Percentiles rank a stretch among this genome's conserved stretches.
Conservation (phyloP, 768 basidiomycete species). For the Amanita rimosa region DNA sequence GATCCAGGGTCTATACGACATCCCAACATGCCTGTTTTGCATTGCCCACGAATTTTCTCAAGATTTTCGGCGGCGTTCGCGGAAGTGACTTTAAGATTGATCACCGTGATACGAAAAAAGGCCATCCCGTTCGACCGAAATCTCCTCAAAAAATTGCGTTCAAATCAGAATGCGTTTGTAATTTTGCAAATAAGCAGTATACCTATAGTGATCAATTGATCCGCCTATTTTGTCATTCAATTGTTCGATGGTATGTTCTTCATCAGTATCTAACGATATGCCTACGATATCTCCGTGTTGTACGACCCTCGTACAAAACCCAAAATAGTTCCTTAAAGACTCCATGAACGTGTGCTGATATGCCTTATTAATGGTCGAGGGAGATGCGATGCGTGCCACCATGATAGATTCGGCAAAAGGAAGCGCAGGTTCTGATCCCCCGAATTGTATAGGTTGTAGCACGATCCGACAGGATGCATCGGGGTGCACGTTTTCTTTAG, state of each 20-base stretch:
- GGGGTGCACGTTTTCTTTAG: constrained; percentile 10
- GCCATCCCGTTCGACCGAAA: constrained; percentile 36
- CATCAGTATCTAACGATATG: constrained; percentile 48
- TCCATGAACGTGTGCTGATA: constrained; percentile 54
- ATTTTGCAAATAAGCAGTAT: constrained; percentile 7
- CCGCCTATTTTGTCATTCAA: constrained; percentile 15
- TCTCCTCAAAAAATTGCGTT: constrained; percentile 10
- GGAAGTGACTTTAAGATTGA: constrained; percentile 52
- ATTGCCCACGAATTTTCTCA: constrained; percentile 32
- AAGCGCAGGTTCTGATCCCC: constrained; percentile 42
- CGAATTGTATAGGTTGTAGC: constrained; percentile 49
- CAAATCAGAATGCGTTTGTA: constrained; percentile 2
- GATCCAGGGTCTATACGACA: constrained; percentile 69
- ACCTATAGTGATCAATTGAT: constrained; percentile 15
- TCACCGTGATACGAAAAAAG: constrained; percentile 69
- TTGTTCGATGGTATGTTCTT: constrained; percentile 10
- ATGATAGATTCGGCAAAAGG: constrained; percentile 63
- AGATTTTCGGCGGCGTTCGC: constrained; percentile 17
- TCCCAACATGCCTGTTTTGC: constrained; percentile 60
- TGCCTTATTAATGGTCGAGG: constrained; percentile 49
- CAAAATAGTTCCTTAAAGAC: constrained; percentile 56
- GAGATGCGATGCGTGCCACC: constrained; percentile 73
- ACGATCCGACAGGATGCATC: constrained; percentile 15
- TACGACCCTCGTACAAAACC: constrained; percentile 38
- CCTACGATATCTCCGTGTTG: constrained; percentile 68